Percentiles rank a stretch among this genome's conserved stretches.
Evolutionary conservation across 768 basidiomycete species (phyloP).

Genomic region (Naganishia friedmannii): DNA sequence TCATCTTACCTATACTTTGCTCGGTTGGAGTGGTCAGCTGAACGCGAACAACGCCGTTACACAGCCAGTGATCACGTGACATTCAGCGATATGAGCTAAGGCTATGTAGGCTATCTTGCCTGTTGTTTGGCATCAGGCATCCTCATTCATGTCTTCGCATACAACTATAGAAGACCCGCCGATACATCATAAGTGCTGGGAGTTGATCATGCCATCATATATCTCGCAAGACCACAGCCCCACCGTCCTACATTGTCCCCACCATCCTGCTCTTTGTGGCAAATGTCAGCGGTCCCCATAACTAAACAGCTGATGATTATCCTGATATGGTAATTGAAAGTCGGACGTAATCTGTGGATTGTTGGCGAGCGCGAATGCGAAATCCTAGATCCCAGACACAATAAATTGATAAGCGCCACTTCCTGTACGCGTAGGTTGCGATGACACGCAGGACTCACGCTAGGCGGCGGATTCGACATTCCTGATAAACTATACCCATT

Average conservation of each 20-base stretch:
- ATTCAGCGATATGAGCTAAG: background rate
- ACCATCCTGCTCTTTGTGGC: too few species aligned
- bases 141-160: too few species aligned
- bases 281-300: constrained; percentile 11
- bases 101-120: too few species aligned
- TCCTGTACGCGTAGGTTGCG: too few species aligned
- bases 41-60: background rate
- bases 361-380: constrained; percentile 15
- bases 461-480: constrained; percentile 18
- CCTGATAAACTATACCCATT: constrained; percentile 15
- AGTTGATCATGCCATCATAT: background rate
- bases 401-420: background rate
- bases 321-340: constrained; percentile 17
- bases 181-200: background rate
- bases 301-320: constrained; percentile 21
- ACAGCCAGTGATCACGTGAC: too few species aligned
- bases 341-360: constrained; percentile 13
- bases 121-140: too few species aligned
- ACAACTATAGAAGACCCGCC: background rate
- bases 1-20: too few species aligned
- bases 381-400: background rate
- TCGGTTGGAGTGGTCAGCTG: background rate
- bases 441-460: background rate
- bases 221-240: background rate
- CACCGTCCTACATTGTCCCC: background rate